These are phyloP conservation scores for Pseudogymnoascus sp. DNA, from an alignment of 2,329 filamentous ascomycete species.

Conservation along the genomic window DNA sequence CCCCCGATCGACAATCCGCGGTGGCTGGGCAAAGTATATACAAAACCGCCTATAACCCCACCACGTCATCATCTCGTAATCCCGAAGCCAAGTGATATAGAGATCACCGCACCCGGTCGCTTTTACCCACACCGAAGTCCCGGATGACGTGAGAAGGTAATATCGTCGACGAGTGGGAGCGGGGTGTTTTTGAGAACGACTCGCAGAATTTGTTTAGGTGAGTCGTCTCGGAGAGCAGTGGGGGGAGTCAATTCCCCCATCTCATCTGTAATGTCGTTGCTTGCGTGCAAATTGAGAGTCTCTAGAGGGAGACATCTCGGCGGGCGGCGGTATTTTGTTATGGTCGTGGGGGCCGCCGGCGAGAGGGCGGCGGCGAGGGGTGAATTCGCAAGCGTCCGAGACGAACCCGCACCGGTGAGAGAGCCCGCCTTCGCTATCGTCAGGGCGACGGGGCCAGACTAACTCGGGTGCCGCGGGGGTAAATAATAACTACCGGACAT, in stretches of 20 bases:
- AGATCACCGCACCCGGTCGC: not conserved
- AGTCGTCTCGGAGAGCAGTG: not conserved
- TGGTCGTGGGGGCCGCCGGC: not conserved
- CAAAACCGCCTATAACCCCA: not conserved
- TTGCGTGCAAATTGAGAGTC: not conserved
- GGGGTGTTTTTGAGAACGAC: not conserved
- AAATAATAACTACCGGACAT: not conserved
- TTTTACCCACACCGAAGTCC: not conserved
- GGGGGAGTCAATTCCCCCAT: not conserved
- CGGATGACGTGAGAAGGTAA: not conserved
- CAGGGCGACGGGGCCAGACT: not conserved
- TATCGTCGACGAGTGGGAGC: not conserved
- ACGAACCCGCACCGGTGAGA: not conserved
- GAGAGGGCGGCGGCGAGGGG: not conserved
- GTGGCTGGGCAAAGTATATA: not conserved
- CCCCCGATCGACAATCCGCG: not conserved
- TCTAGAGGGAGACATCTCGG: not conserved
- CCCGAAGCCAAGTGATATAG: not conserved
- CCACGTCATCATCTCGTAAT: not conserved
- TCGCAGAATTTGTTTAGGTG: not conserved
- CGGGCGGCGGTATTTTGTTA: not conserved
- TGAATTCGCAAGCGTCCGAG: not conserved
- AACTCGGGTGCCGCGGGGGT: not conserved
- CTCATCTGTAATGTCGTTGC: not conserved
- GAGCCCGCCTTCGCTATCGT: not conserved